Evolutionary conservation across 805 yeast genomes (phyloP).

Genomic region (Nakazawaea molendinolei): DNA sequence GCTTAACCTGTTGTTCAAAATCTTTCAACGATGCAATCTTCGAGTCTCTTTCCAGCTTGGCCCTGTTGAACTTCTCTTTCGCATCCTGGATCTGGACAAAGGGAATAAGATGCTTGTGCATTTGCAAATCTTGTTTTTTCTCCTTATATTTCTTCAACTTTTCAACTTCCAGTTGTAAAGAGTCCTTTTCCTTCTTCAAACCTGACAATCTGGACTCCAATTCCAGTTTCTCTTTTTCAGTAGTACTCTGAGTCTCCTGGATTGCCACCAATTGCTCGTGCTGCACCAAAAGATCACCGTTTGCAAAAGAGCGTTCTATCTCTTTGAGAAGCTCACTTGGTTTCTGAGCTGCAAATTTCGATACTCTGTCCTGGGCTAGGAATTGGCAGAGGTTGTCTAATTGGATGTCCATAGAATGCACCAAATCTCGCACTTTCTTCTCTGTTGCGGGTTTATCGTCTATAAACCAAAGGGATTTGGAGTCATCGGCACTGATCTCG

Average conservation of each 20-base stretch:
- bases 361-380: constrained; percentile 91
- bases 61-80: constrained; percentile 27
- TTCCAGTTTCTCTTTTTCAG: constrained; percentile 23
- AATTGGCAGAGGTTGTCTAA: constrained; percentile 90
- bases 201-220: constrained; percentile 24
- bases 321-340: constrained; percentile 70
- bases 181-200: constrained; percentile 29
- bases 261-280: constrained; percentile 52
- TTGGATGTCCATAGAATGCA: constrained; percentile 62
- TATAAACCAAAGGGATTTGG: constrained; percentile 47
- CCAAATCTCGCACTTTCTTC: constrained; percentile 33
- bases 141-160: constrained; percentile 37
- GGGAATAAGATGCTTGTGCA: constrained; percentile 29
- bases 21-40: constrained; percentile 17
- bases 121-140: constrained; percentile 32
- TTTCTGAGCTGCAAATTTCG: constrained; percentile 78
- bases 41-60: constrained; percentile 20
- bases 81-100: constrained; percentile 27
- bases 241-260: constrained; percentile 33
- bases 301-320: constrained; percentile 75
- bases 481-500: constrained; percentile 32
- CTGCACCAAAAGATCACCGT: constrained; percentile 44
- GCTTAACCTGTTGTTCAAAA: constrained; percentile 19
- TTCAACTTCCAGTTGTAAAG: constrained; percentile 39
- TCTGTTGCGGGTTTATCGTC: constrained; percentile 38